Conservation (phyloP, 108 stramenopile species). For the Skeletonema marinoi region DNA sequence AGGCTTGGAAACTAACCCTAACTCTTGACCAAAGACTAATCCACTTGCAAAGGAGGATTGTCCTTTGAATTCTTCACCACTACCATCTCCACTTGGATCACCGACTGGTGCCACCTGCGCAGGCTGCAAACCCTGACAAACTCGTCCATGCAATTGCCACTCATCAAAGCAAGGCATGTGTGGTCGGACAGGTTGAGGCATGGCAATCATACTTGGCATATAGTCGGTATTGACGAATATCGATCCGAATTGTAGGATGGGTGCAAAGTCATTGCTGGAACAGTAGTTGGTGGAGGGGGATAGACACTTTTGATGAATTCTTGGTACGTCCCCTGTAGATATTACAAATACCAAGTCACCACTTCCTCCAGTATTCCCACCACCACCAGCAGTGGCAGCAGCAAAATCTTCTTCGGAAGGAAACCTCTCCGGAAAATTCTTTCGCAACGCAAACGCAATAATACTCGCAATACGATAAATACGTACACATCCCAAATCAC, state of each 20-base stretch:
- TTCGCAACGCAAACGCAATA: conserved; percentile 27
- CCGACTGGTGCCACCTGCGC: neutral
- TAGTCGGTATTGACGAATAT: conserved; percentile 9
- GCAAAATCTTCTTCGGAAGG: neutral
- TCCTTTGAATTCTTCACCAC: neutral
- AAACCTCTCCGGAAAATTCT: conserved; percentile 46
- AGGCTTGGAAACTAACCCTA: neutral
- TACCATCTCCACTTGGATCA: neutral
- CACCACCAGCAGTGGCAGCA: neutral
- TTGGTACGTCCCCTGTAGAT: conserved; percentile 35
- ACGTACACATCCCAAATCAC: conserved; percentile 35
- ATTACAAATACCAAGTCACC: conserved; percentile 32
- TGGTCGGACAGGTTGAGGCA: conserved; percentile 41
- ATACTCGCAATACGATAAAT: conserved; percentile 36
- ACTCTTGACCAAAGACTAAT: conserved; percentile 19
- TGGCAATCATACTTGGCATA: conserved; percentile 37
- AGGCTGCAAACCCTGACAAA: conserved; percentile 25
- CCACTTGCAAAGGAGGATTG: conserved; percentile 4
- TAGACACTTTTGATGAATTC: conserved; percentile 20
- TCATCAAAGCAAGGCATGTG: conserved; percentile 33
- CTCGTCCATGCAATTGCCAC: conserved; percentile 17
- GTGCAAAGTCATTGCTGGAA: conserved; percentile 14
- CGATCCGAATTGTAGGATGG: conserved; percentile 46
- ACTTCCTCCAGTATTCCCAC: neutral
- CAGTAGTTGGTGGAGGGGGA: conserved; percentile 4